phyloP scores from a whole-genome alignment of 2,329 filamentous ascomycete species.

The Rutstroemia sydowiana region DNA sequence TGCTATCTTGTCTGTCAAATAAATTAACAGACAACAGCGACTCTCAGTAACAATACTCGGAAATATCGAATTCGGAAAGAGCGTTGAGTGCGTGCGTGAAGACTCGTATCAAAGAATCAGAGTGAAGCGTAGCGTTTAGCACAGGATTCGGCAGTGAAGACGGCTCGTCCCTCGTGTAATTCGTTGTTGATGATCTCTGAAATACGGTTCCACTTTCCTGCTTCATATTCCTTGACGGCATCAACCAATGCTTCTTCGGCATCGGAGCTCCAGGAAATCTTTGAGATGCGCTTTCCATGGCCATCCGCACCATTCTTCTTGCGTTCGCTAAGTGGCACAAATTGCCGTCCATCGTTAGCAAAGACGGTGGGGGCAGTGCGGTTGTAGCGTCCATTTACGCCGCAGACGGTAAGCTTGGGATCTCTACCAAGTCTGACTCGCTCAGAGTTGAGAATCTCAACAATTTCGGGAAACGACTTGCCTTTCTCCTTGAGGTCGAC shows the following conservation, averaged over 20 bases:
- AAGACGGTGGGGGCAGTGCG: constrained; percentile 29
- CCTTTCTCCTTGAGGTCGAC: constrained; percentile 25
- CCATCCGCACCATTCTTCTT: constrained; percentile 5
- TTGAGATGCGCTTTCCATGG: not conserved
- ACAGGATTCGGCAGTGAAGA: constrained; percentile 2
- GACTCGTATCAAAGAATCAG: not conserved
- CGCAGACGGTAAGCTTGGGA: constrained; percentile 19
- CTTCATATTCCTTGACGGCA: constrained; percentile 14
- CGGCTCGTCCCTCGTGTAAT: not conserved
- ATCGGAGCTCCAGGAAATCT: constrained; percentile 15
- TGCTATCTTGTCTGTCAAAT: no score
- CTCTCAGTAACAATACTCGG: no score
- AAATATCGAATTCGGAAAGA: no score
- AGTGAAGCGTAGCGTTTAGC: constrained; percentile 6
- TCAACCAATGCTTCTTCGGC: constrained; percentile 17
- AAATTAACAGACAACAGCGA: not conserved
- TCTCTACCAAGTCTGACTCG: constrained; percentile 15
- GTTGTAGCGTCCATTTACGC: constrained; percentile 25
- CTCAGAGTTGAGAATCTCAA: constrained; percentile 17
- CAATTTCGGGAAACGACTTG: constrained; percentile 21
- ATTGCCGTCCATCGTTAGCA: constrained; percentile 19
- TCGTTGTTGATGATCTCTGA: constrained; percentile 9
- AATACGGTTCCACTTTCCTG: constrained; percentile 20
- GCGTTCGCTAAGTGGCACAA: constrained; percentile 19
- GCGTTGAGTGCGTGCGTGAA: no score